Base-by-base conservation (phyloP, 805 yeast species). In the Candida nonsorbophila region DNA sequence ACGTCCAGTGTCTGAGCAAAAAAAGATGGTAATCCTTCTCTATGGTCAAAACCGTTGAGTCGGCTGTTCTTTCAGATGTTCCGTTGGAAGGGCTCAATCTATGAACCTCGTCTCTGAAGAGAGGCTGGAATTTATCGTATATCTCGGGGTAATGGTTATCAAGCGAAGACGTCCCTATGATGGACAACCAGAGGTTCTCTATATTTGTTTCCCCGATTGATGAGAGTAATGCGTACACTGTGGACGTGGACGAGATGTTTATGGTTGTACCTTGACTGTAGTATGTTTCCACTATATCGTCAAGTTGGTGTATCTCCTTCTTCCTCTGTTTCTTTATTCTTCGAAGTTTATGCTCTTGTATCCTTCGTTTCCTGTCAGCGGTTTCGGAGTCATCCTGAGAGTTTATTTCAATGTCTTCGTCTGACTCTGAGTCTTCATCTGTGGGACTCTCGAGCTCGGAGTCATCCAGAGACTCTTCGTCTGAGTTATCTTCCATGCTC, bases 21-120 rank as follows among this genome's bases (percentile, higher is more conserved):
- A 88, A 92, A 25, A 92, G 61, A 35, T 86, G 77, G 54, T 84
- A 92, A 54, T 94, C 98, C 15, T 79, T 74, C 45, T 85, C 95
- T 11, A 85, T 62, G 14, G 70, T 67, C 16, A 92, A 56, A 2
- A 72, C 49, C 6, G 72, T 56, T 5, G 64, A 28, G 46, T 58
- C 67, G 16, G 67, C 68, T 20, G 71, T 49, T 28, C 50, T 52
- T 16, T 52, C 59, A 16, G 39, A 20, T 16, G 38, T 27, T 8
- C 28, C 23, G 15, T 41, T 45, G 6, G 72, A 68, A 3, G 69
- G 69, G 22, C 55, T 65, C 47, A 86, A 53, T 47, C 97, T 75
- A 20, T 67, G 67, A 14, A 87, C 95, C 53, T 92, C 97, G 34
- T 86, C 94, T 36, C 74, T 76, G 33, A 84, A 62, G 7, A 88